Percentiles rank a stretch among this genome's conserved stretches.
Conservation (phyloP, 352 stramenopile species). For the Phytophthora ramorum region DNA sequence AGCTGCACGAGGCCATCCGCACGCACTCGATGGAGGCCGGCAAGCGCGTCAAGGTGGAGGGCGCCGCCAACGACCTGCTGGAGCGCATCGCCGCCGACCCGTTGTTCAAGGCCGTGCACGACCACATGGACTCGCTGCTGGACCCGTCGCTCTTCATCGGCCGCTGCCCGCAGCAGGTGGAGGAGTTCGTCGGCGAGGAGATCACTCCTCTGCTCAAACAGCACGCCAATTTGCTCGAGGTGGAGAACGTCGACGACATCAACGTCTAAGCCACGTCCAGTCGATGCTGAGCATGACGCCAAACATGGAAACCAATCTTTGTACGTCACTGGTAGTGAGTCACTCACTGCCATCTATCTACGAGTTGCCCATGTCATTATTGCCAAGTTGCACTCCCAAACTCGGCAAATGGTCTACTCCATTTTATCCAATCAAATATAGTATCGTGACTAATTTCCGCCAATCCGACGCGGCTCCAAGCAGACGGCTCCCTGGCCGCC, state of each 20-base stretch:
- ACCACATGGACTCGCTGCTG: slow-evolving; percentile 95
- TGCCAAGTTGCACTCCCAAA: background rate
- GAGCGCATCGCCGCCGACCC: slow-evolving; percentile 96
- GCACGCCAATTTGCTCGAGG: slow-evolving; percentile 89
- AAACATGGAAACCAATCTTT: slow-evolving; percentile 6
- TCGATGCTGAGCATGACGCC: slow-evolving; percentile 1
- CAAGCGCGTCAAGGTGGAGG: slow-evolving; percentile 98
- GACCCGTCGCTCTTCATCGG: slow-evolving; percentile 98
- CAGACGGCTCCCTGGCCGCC: slow-evolving; percentile 1
- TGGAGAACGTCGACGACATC: slow-evolving; percentile 95
- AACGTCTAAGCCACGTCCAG: slow-evolving; percentile 90
- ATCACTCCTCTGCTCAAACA: slow-evolving; percentile 94
- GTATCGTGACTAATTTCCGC: background rate
- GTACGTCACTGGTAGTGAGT: background rate
- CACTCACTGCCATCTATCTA: too few species aligned
- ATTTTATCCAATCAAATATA: background rate
- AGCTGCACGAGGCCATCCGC: slow-evolving; percentile 98
- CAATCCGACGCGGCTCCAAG: background rate
- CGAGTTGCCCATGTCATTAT: background rate
- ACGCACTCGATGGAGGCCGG: slow-evolving; percentile 98
- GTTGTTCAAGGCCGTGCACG: slow-evolving; percentile 95
- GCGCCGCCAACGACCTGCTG: slow-evolving; percentile 97
- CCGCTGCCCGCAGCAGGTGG: slow-evolving; percentile 94
- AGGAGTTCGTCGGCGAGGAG: slow-evolving; percentile 96
- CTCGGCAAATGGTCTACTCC: background rate